phyloP scores from a whole-genome alignment of 1,284 basidiomycete species.

The Paramarasmius palmivorus region DNA sequence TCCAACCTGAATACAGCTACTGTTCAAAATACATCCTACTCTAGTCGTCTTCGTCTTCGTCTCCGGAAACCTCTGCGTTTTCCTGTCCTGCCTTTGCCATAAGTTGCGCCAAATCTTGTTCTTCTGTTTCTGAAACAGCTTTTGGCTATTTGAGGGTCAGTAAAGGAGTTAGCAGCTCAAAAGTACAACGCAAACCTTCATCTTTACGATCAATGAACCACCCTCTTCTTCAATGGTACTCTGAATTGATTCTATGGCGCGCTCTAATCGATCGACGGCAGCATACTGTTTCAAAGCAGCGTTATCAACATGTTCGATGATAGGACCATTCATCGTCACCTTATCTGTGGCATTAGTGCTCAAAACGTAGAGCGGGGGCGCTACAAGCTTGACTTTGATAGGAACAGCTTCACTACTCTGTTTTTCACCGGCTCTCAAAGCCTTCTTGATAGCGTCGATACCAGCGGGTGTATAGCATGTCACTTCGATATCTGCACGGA shows the following conservation, averaged over 20 bases:
- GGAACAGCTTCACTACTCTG: constrained; percentile 90
- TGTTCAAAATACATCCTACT: too few relatives aligned
- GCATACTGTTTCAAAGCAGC: constrained; percentile 52
- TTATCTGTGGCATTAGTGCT: constrained; percentile 98
- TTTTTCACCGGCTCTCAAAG: constrained; percentile 85
- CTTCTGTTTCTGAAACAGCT: constrained; percentile 95
- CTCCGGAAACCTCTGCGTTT: constrained; percentile 93
- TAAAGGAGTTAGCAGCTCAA: not conserved
- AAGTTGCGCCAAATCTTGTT: constrained; percentile 90
- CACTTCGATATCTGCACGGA: constrained; percentile 96
- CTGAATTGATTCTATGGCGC: constrained; percentile 91
- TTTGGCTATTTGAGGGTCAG: constrained; percentile 66
- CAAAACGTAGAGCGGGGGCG: constrained; percentile 94
- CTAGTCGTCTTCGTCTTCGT: constrained; percentile 81
- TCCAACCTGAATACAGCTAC: too few relatives aligned
- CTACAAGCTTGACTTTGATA: constrained; percentile 96
- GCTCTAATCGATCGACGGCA: constrained; percentile 91
- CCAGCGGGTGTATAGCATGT: constrained; percentile 97
- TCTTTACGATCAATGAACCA: constrained; percentile 90
- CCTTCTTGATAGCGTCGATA: constrained; percentile 97
- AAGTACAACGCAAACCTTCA: constrained; percentile 78
- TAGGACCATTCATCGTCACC: constrained; percentile 34
- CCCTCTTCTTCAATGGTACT: constrained; percentile 82
- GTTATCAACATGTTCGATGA: constrained; percentile 14
- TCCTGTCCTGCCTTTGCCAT: constrained; percentile 92